Base-by-base conservation (phyloP, 352 stramenopile species). In the Phytophthora litchii region DNA sequence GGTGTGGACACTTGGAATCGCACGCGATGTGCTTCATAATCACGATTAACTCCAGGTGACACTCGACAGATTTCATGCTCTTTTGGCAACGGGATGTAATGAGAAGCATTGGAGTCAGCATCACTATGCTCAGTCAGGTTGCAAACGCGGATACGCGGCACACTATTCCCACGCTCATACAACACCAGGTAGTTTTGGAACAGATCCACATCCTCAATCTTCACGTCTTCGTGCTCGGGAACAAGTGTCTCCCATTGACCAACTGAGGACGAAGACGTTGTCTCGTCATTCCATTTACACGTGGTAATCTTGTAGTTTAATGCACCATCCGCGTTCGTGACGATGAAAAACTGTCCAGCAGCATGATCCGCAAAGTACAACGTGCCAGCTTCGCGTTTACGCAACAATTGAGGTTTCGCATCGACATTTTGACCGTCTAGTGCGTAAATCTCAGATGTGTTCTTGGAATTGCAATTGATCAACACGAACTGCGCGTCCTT, bases 381-480 rank as follows among this genome's bases (percentile, higher is more conserved):
- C 5, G 82, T 91, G n/a, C 73, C 72, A 17, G 56, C 17, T 17
- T 92, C 73, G 0, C 88, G 69, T 3, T 50, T 25, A 7, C 80
- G 81, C 38, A 95, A 53, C 19, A 86, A 43, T 23, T 72, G 68
- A n/a, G 78, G 79, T 19, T 29, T 34, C 0, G 72, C 72, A 2
- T 60, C 16, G 8, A 47, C 29, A 21, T 78, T 29, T 14, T 70
- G 36, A 12, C 63, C 63, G 20, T 72, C 49, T 12, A 86, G 50
- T 9, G 78, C 79, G 47, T 88, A 75, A 40, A 95, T 93, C 67
- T 96, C 84, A n/a, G 88, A 96, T 41, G 74, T 79, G 43, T 78
- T 81, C 68, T 96, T 95, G 3, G 82, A 92, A 68, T 96, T 96
- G 72, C 78, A 91, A 55, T 94, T 96, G 51, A 96, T 90, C 16